Base-by-base conservation (phyloP, 305 asterid species). In the Ajuga reptans region DNA sequence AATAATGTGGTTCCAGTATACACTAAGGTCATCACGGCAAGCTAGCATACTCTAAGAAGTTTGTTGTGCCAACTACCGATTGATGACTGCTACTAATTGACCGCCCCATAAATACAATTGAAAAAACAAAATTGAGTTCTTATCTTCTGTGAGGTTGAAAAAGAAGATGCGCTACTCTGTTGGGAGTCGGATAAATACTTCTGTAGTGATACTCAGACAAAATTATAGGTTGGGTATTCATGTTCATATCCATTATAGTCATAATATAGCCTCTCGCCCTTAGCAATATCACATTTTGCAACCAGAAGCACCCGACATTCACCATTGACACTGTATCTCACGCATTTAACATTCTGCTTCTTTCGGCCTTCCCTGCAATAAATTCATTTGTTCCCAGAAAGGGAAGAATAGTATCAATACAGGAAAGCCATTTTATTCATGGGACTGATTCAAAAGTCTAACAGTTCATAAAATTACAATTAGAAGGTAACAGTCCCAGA, bases 221-320 rank as follows among this genome's bases (percentile, higher is more conserved):
- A 91, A 82, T 85, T 72, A 66, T 89, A 95, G 45, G 97, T 91
- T 10, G 97, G 97, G 62, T 89, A 91, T 70, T 87, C 96, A 64
- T 87, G 84, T 81, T 88, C 97, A 73, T 87, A 83, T 37, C 95
- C 96, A 41, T 91, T 91, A 36, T 91, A 91, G 64, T 91, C 97
- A 62, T 87, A 89, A 61, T 91, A 87, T n/a, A 91, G 86, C 77
- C 95, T 86, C 81, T 91, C 97, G 12, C 96, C 97, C 71, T 83
- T 82, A 1, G 86, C 80, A 43, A 91, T 86, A 72, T 91, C 95
- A 31, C 91, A 88, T 15, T 81, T 81, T 10, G 96, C 89, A 37
- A 87, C 89, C 63, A 88, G 81, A 71, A 88, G 85, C 71, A 82
- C 96, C 11, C 78, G 80, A 54, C 95, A 84, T 80, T 78, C 92